Conservation (phyloP, 345 rosid genomes). For the Linum lewisii region DNA sequence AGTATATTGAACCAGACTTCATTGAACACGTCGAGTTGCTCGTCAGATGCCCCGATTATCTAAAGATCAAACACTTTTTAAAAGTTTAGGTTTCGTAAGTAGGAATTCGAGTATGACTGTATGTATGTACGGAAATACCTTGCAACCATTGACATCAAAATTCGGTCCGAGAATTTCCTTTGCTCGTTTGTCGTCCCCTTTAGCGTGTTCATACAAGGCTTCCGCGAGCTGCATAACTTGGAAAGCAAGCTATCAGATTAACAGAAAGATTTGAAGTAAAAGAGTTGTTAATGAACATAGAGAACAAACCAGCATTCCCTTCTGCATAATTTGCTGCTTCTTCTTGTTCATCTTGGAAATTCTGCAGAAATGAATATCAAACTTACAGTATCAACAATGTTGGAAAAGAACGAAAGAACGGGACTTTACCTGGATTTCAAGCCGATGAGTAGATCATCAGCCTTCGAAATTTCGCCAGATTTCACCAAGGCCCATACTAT, state of each 20-base stretch:
- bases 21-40: constrained; percentile 81
- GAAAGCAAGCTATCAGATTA: background rate
- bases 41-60: constrained; percentile 84
- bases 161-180: constrained; percentile 52
- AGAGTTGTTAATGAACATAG: background rate
- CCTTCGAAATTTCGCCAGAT: constrained; percentile 51
- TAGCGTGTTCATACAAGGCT: constrained; percentile 57
- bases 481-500: constrained; percentile 69
- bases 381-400: constrained; percentile 11
- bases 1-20: constrained; percentile 71
- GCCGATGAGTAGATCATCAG: constrained; percentile 57
- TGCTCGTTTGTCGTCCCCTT: constrained; percentile 39
- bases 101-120: background rate
- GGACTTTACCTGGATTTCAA: constrained; percentile 51
- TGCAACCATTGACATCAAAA: constrained; percentile 52
- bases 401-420: constrained; percentile 9
- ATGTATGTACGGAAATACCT: constrained; percentile 34
- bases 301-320: constrained; percentile 54
- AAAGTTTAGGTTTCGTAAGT: background rate
- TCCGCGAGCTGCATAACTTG: constrained; percentile 52
- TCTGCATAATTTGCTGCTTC: constrained; percentile 68
- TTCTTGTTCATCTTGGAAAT: constrained; percentile 51
- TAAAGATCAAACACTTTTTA: constrained; percentile 13
- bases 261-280: background rate
- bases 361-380: constrained; percentile 30